Evolutionary conservation across 1,284 basidiomycete species (phyloP).

Genomic region (Pulveroboletus sp.): DNA sequence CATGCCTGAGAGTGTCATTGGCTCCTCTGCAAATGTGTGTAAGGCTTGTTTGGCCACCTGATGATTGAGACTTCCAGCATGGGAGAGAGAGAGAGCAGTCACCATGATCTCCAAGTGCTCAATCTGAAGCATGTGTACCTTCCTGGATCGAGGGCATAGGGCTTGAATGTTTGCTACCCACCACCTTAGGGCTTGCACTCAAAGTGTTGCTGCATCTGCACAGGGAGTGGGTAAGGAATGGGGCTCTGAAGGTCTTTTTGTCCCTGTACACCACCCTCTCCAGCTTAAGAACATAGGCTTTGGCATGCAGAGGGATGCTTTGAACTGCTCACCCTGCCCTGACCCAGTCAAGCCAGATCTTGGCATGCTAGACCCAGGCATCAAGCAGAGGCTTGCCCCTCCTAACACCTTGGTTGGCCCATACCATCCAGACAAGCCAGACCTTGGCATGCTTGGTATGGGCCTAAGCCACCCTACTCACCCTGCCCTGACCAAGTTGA

Average conservation of each 20-base stretch:
- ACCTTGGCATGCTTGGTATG: no score
- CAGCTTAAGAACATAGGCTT: no score
- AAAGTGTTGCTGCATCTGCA: slow-evolving; percentile 5
- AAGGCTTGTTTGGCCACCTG: slow-evolving; percentile 19
- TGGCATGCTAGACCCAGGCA: no score
- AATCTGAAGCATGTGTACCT: not conserved
- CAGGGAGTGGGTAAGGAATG: slow-evolving; percentile 1
- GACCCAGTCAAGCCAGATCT: no score
- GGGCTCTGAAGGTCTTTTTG: not conserved
- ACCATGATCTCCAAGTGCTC: not conserved
- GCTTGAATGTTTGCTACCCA: slow-evolving; percentile 5
- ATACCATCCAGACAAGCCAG: no score
- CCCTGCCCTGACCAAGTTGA: no score
- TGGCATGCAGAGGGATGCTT: no score
- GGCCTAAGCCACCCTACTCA: no score
- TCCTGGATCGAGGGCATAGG: slow-evolving; percentile 21
- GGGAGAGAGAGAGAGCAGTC: slow-evolving; percentile 12
- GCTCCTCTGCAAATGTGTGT: not conserved
- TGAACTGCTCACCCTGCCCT: no score
- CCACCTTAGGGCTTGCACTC: slow-evolving; percentile 6
- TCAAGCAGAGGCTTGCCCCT: no score
- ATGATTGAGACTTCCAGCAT: slow-evolving; percentile 14
- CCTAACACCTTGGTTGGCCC: no score
- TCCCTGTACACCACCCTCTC: no score
- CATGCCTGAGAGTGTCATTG: not conserved